Conservation (phyloP, 2,329 filamentous ascomycete species). For the Pseudogymnoascus sp. region DNA sequence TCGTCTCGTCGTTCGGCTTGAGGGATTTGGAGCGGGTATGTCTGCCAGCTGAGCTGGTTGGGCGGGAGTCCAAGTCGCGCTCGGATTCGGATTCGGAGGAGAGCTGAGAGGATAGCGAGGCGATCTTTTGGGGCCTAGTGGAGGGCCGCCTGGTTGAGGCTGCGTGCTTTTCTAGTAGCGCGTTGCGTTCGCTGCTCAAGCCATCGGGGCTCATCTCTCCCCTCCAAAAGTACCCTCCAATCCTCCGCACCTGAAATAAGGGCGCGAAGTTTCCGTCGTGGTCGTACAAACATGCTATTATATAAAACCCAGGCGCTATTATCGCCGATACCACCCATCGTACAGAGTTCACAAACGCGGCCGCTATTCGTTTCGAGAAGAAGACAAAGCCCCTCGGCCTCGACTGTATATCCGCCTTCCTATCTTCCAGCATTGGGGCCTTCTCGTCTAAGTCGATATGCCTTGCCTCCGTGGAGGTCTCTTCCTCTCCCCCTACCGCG, state of each 20-base stretch:
- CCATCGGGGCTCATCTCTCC: slow-evolving; percentile 20
- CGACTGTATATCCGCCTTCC: slow-evolving; percentile 15
- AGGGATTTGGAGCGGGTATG: slow-evolving; percentile 55
- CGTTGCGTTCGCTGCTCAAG: not conserved
- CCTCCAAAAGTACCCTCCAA: slow-evolving; percentile 42
- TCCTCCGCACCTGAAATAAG: slow-evolving; percentile 61
- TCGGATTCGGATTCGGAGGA: slow-evolving; percentile 60
- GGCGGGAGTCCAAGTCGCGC: slow-evolving; percentile 24
- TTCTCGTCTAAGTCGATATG: slow-evolving; percentile 49
- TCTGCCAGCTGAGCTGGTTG: slow-evolving; percentile 26
- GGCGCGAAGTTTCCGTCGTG: slow-evolving; percentile 71
- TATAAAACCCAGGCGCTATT: slow-evolving; percentile 70
- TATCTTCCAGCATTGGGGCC: slow-evolving; percentile 52
- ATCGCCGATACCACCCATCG: slow-evolving; percentile 72
- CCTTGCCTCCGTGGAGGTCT: slow-evolving; percentile 15
- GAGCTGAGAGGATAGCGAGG: slow-evolving; percentile 47
- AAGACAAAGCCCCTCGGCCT: slow-evolving; percentile 44
- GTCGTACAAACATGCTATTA: slow-evolving; percentile 77
- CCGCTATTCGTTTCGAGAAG: slow-evolving; percentile 62
- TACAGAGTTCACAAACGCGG: slow-evolving; percentile 65
- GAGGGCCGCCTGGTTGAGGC: not conserved
- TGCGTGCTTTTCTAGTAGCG: not conserved
- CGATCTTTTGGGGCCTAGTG: not conserved
- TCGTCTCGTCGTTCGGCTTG: slow-evolving; percentile 47
- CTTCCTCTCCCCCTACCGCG: slow-evolving; percentile 31